phyloP scores from a whole-genome alignment of 345 rosid genomes.

The Melaleuca quinquenervia region DNA sequence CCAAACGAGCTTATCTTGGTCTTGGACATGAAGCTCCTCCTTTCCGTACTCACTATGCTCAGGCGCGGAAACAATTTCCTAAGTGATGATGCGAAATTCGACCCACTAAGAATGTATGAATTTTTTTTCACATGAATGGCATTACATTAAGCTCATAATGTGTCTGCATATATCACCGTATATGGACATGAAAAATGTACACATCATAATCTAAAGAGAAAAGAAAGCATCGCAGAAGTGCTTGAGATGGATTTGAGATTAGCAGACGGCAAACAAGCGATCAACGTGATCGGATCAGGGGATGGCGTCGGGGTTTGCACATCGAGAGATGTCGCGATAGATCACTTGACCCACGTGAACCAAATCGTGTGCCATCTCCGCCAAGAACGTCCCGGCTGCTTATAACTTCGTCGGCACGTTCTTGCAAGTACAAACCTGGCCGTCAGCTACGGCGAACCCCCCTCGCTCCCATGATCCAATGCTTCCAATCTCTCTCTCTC shows the following conservation, averaged over 20 bases:
- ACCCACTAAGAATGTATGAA: rapidly evolving
- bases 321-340: background rate
- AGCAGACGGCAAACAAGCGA: background rate
- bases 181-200: background rate
- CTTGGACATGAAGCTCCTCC: background rate
- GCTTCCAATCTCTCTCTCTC: background rate
- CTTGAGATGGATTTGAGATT: background rate
- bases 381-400: background rate
- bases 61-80: background rate
- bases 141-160: too few species aligned
- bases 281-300: background rate
- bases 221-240: background rate
- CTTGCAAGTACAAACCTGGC: background rate
- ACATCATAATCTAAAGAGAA: background rate
- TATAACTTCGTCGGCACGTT: background rate
- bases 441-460: too few species aligned
- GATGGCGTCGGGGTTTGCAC: background rate
- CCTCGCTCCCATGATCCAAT: too few species aligned
- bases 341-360: background rate
- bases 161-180: background rate
- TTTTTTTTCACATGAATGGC: too few species aligned
- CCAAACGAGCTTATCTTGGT: background rate
- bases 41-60: background rate
- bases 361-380: rapidly evolving
- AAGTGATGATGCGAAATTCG: too few species aligned